These are phyloP conservation scores for Thermomyces lanuginosus DNA, from an alignment of 2,329 filamentous ascomycete species.

Conservation along the genomic window DNA sequence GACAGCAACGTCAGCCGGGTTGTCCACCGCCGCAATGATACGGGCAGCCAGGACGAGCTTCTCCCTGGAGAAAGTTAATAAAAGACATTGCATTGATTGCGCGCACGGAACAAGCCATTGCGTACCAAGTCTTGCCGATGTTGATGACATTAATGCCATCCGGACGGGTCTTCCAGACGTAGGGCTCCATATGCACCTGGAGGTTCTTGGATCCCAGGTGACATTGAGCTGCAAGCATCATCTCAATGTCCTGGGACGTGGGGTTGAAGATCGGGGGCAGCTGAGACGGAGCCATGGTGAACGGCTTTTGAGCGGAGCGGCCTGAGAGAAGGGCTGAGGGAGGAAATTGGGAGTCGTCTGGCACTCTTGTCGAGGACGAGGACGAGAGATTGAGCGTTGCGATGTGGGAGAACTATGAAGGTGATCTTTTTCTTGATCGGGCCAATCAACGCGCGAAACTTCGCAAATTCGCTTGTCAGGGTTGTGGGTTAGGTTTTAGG, in stretches of 20 bases:
- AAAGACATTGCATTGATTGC: slow-evolving; percentile 6
- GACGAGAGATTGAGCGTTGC: slow-evolving; percentile 10
- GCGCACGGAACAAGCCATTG: slow-evolving; percentile 2
- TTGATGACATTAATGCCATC: slow-evolving; percentile 99
- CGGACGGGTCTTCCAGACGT: slow-evolving; percentile 98
- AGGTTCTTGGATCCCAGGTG: slow-evolving; percentile 99
- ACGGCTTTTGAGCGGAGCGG: slow-evolving; percentile 40
- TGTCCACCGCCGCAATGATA: slow-evolving; percentile 98
- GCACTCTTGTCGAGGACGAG: slow-evolving; percentile 24
- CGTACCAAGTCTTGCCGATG: slow-evolving; percentile 98
- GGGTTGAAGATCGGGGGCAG: slow-evolving; percentile 92
- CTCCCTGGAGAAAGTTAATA: slow-evolving; percentile 48
- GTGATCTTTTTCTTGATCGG: slow-evolving; percentile 9
- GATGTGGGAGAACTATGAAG: too few relatives aligned
- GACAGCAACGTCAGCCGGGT: slow-evolving; percentile 97
- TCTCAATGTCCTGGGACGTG: slow-evolving; percentile 97
- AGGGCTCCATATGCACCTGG: slow-evolving; percentile 98
- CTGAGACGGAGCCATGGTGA: slow-evolving; percentile 89
- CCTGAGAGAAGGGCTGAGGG: slow-evolving; percentile 15
- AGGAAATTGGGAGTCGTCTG: slow-evolving; percentile 31
- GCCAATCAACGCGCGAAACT: too few relatives aligned
- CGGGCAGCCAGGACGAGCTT: slow-evolving; percentile 98
- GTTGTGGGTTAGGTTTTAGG: slow-evolving; percentile 27
- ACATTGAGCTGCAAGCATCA: slow-evolving; percentile 90
- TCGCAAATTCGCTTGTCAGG: slow-evolving; percentile 23